Evolutionary conservation across 352 stramenopile species (phyloP).

Genomic region (Lagenidium giganteum): DNA sequence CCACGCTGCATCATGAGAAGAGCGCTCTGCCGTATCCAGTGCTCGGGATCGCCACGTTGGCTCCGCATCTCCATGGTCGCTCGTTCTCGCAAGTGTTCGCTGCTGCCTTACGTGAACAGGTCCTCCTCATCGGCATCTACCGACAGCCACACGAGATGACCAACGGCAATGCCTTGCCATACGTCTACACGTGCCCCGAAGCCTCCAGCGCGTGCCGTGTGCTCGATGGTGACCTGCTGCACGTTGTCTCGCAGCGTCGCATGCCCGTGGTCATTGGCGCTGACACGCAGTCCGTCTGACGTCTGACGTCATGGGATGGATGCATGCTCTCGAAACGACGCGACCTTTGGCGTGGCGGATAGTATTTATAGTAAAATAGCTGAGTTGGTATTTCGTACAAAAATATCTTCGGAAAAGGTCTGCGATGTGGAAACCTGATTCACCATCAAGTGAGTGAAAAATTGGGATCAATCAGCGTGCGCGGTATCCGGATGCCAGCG

Average conservation of each 20-base stretch:
- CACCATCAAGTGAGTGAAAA: too few relatives aligned
- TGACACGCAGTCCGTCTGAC: too few relatives aligned
- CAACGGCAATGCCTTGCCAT: constrained; percentile 41
- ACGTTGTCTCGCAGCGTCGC: constrained; percentile 27
- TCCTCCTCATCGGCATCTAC: constrained; percentile 47
- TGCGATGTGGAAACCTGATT: too few relatives aligned
- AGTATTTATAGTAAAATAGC: too few relatives aligned
- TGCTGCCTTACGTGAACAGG: constrained; percentile 26
- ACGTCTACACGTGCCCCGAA: constrained; percentile 51
- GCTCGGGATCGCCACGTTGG: constrained; percentile 25
- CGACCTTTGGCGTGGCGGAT: too few relatives aligned
- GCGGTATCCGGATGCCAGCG: too few relatives aligned
- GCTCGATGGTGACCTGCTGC: constrained; percentile 33
- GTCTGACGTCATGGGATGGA: too few relatives aligned
- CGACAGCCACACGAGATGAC: constrained; percentile 23
- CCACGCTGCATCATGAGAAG: constrained; percentile 8
- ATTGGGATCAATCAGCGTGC: too few relatives aligned
- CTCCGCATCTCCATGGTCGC: constrained; percentile 23
- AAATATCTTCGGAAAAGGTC: too few relatives aligned
- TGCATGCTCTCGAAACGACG: too few relatives aligned
- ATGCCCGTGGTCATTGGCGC: too few relatives aligned
- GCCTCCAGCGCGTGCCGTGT: constrained; percentile 14
- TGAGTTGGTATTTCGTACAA: too few relatives aligned
- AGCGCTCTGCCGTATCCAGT: constrained; percentile 19
- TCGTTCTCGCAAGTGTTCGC: constrained; percentile 36